A percentile compares a stretch with the other conserved stretches of the same genome.
Conservation (phyloP, 306 rosid species). For the Vigna trinervia region DNA sequence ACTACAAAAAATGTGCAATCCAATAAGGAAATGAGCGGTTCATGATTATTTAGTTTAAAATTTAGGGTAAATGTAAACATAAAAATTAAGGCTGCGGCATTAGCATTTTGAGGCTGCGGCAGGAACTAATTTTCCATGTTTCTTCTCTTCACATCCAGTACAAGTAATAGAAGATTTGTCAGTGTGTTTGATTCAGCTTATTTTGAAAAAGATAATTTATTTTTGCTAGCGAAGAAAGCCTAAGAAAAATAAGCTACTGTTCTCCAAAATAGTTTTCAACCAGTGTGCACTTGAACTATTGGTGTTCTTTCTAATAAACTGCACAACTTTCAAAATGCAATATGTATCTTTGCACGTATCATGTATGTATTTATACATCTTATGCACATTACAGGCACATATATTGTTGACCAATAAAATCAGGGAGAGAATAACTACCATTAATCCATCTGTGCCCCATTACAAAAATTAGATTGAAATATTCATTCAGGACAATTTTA, state of each 20-base stretch:
- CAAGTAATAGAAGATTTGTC: not conserved
- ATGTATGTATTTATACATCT: not conserved
- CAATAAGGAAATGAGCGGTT: not conserved
- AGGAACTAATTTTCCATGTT: slow-evolving; percentile 1
- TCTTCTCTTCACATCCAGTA: not conserved
- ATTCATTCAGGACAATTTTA: slow-evolving; percentile 5
- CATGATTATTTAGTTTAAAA: not conserved
- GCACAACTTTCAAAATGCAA: not conserved
- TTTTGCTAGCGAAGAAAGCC: not conserved
- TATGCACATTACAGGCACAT: not conserved
- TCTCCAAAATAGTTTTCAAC: not conserved
- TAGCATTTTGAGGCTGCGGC: not conserved
- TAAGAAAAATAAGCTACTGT: not conserved
- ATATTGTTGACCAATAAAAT: not conserved
- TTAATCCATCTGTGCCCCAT: not conserved
- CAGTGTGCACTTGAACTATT: not conserved
- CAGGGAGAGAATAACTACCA: not conserved
- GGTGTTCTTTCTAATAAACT: not conserved
- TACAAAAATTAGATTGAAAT: not conserved
- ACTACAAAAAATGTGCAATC: not conserved
- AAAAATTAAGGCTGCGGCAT: not conserved
- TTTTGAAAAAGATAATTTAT: not conserved
- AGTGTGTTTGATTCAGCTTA: not conserved
- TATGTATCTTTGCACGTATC: not conserved
- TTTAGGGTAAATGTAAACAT: not conserved